phyloP scores from a whole-genome alignment of 129 eudicot species.

The Flaveria brownii region DNA sequence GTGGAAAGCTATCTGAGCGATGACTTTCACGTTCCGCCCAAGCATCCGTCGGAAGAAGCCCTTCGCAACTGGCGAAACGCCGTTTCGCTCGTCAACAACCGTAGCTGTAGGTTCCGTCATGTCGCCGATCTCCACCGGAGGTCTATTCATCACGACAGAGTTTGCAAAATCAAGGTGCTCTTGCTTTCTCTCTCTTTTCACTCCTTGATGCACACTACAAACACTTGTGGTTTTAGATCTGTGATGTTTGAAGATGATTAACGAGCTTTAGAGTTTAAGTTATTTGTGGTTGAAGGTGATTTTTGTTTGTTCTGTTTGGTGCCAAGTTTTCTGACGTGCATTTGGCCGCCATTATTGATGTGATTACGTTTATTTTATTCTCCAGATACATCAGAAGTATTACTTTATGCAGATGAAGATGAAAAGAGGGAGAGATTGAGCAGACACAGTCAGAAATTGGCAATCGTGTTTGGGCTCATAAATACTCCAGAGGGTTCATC shows the following conservation, averaged over 20 bases:
- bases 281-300: no score
- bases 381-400: conserved; percentile 43
- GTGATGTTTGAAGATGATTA: neutral
- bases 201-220: neutral
- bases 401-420: conserved; percentile 59
- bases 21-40: neutral
- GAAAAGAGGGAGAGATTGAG: conserved; percentile 73
- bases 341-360: no score
- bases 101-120: neutral
- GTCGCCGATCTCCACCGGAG: neutral
- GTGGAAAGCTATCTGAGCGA: neutral
- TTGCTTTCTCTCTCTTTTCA: neutral
- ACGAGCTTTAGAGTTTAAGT: no score
- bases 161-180: neutral
- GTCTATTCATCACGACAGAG: neutral
- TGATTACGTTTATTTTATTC: conserved; percentile 12
- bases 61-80: neutral
- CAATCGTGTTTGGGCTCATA: conserved; percentile 68
- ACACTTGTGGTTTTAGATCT: neutral
- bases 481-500: conserved; percentile 45
- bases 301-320: no score
- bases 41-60: neutral
- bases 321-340: no score
- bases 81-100: neutral
- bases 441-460: conserved; percentile 78